Evolutionary conservation across 495 filamentous ascomycete genomes (phyloP).

Genomic region (Penicillium riverlandense): DNA sequence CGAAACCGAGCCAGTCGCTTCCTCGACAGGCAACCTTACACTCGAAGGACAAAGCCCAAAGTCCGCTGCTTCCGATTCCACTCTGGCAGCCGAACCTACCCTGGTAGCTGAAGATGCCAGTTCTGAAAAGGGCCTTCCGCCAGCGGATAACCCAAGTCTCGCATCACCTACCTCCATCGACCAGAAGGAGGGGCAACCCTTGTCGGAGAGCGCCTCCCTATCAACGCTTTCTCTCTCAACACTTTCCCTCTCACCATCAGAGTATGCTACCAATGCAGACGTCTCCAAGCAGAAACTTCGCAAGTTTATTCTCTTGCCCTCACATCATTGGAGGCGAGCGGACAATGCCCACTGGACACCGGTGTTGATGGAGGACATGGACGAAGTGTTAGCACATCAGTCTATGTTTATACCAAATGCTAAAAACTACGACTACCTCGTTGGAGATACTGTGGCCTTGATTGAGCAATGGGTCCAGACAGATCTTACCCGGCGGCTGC

Average conservation of each 20-base stretch:
- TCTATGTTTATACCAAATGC: conserved; percentile 64
- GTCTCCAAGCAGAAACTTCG: conserved; percentile 42
- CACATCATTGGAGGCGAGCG: conserved; percentile 30
- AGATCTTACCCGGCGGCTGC: conserved; percentile 17
- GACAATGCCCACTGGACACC: conserved; percentile 65
- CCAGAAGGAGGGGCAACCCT: background rate
- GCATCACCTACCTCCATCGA: conserved; percentile 3
- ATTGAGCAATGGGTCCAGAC: conserved; percentile 70
- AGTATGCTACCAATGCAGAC: conserved; percentile 1
- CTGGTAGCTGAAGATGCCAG: background rate
- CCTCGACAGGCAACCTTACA: background rate
- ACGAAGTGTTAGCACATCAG: conserved; percentile 81
- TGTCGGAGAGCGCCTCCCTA: conserved; percentile 8
- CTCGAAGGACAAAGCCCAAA: background rate
- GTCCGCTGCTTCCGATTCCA: conserved; percentile 2
- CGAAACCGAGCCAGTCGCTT: background rate
- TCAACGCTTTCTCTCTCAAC: background rate
- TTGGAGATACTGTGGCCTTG: conserved; percentile 63
- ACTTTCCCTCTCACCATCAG: background rate
- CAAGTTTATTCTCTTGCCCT: conserved; percentile 74
- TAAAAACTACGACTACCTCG: conserved; percentile 63
- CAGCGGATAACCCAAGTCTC: background rate
- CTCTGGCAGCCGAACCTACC: background rate
- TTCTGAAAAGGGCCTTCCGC: background rate
- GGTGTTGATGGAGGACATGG: conserved; percentile 72